Base-by-base conservation (phyloP, 2,329 filamentous ascomycete species). In the Cryoendolithus antarcticus region DNA sequence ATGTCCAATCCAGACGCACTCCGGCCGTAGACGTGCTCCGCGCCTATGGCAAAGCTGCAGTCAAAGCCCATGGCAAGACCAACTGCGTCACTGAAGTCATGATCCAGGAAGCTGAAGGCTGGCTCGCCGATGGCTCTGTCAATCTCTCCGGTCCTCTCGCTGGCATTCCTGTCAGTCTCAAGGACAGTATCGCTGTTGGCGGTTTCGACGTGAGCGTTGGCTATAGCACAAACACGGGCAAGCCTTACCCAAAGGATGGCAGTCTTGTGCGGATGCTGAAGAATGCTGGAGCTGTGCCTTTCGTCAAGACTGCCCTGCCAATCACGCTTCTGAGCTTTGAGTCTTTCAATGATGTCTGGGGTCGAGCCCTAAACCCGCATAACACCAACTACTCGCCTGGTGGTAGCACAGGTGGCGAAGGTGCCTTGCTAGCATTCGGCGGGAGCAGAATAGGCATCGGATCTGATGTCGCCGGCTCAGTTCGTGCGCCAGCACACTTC, bases 11-110 rank as follows among this genome's bases (percentile, higher is more conserved):
- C n/a, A 72, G 77, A 33, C 62, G 68, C 38, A 66, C 77, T 35
- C 70, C 72, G 9, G 79, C 88, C 0, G 58, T 80, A 15, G 77
- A 86, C 44, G 74, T 95, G 34, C 75, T 95, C n/a, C 76, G 70
- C 43, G 77, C 86, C 8, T 96, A 95, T 58, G 82, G 82, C 53
- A 94, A 93, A 61, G 79, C 89, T 12, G 82, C 88, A 0, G 58
- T 93, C 38, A 80, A 78, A 54, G 88, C 86, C 1, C 89, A 95
- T 29, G 72, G 80, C 45, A 81, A 81, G 62, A 94, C 86, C 2
- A 95, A 95, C 59, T 93, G 85, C 55, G 63, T 93, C 9, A 95
- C 89, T 0, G 88, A 95, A 62, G 67, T 95, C 40, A 74, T 95
- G 65, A 72, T 95, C 30, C 69, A 75, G 0, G 79, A 80, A 40